Base-by-base conservation (phyloP, 1,284 basidiomycete genomes). In the Gomphus bonarii region DNA sequence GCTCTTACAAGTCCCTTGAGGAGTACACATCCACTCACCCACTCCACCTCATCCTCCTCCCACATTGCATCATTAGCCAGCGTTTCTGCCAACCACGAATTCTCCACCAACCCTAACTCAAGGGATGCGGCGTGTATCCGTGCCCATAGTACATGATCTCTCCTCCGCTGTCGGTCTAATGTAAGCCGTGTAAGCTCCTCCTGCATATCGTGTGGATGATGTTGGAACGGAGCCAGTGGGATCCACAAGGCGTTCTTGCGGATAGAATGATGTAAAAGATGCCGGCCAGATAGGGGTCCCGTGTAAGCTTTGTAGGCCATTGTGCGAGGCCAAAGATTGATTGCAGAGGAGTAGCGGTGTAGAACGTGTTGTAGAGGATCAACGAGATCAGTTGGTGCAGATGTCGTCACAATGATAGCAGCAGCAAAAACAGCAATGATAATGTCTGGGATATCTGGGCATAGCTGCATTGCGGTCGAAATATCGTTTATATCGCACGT, bases 21-120 rank as follows among this genome's bases (percentile, higher is more conserved):
- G 18, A 82, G 72, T 60, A 74, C 76, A 42, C 79, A 75, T 3
- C 80, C 80, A 6, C 80, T 78, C 10, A 80, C 77, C 80, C 80
- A 82, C 62, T 82, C 80, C 44, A 80, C 80, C 63, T 82, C 80
- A 58, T 82, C 80, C 0, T 70, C 58, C 63, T 81, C 80, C 79
- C 79, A 82, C 14, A 81, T 78, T 3, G 77, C 74, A 62, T 82
- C 80, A 11, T 77, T 68, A 3, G 73, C 80, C 63, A 79, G 72
- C 72, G 76, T 74, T 63, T 80, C 77, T 0, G 77, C 78, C 61
- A 81, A 38, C 57, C 51, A 58, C 14, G 36, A 25, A 44, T 58
- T 55, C 25, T 66, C 67, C 42, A 76, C 62, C 63, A 80, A 71
- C 12, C 76, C 75, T 0, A 80, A 69, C 60, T 82, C 80, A 49